A percentile compares a stretch with the other conserved stretches of the same genome.
Conservation (phyloP, 148 eudicot species). For the Camellia sinensis region DNA sequence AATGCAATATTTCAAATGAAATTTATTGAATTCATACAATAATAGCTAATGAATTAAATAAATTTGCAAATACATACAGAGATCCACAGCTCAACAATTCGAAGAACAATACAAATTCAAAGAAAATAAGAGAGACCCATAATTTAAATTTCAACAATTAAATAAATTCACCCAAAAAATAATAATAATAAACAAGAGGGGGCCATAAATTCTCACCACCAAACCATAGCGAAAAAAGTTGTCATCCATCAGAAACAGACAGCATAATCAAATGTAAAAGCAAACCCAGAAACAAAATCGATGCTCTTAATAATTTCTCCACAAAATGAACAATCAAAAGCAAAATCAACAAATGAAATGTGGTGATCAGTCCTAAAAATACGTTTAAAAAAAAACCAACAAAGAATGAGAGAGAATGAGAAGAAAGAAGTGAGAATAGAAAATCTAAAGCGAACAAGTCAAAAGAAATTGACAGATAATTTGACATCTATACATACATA, state of each 20-base stretch:
- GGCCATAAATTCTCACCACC: neutral
- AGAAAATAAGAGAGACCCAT: neutral
- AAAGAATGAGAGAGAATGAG: neutral
- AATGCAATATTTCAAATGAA: neutral
- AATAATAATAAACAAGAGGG: constrained; percentile 13
- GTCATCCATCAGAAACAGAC: constrained; percentile 30
- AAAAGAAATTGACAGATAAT: neutral
- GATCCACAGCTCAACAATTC: neutral
- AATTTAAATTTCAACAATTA: neutral
- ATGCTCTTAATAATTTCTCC: neutral
- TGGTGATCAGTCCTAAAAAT: neutral
- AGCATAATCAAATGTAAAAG: neutral
- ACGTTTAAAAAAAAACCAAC: neutral
- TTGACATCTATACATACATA: neutral
- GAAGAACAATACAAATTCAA: neutral
- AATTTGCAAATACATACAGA: neutral
- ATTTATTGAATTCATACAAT: neutral
- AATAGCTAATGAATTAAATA: neutral
- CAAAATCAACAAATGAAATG: constrained; percentile 2
- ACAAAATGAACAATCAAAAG: neutral
- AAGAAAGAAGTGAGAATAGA: neutral
- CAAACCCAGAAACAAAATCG: neutral
- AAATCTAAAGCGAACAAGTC: neutral
- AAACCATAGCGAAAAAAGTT: neutral
- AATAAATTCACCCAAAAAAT: neutral